Evolutionary conservation across 768 basidiomycete genomes (phyloP).

Genomic region (Termitomyces sp.): DNA sequence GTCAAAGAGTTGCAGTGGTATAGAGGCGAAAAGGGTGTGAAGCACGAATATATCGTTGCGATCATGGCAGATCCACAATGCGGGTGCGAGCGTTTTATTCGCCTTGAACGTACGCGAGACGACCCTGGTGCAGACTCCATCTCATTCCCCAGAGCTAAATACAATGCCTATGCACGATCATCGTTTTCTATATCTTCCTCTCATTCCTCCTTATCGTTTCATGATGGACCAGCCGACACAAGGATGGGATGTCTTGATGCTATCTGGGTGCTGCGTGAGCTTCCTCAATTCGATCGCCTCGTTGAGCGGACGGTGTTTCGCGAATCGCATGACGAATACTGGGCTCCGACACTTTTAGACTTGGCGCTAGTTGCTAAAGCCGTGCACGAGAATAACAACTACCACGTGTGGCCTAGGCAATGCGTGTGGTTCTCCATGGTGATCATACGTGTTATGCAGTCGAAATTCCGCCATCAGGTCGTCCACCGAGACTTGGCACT

Average conservation of each 20-base stretch:
- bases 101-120: constrained; percentile 10
- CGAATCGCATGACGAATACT: not conserved
- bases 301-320: constrained; percentile 11
- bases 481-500: constrained; percentile 9
- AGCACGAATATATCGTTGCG: constrained; percentile 14
- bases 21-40: constrained; percentile 1
- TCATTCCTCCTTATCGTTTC: constrained; percentile 7
- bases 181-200: constrained; percentile 7
- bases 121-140: constrained; percentile 3
- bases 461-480: constrained; percentile 9
- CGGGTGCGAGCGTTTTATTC: constrained; percentile 9
- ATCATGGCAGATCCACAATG: constrained; percentile 11
- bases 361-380: constrained; percentile 10
- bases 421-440: constrained; percentile 13
- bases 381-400: constrained; percentile 14
- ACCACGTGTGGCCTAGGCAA: constrained; percentile 12
- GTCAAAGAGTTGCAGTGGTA: constrained; percentile 14
- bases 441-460: constrained; percentile 12
- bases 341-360: constrained; percentile 12
- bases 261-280: constrained; percentile 10
- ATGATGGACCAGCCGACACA: not conserved
- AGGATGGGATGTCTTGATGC: constrained; percentile 1
- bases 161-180: not conserved
- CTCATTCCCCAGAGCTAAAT: not conserved
- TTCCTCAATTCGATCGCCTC: constrained; percentile 7